Evolutionary conservation across 495 filamentous ascomycete genomes (phyloP).

Genomic region (Penicillium dipodomyicola): DNA sequence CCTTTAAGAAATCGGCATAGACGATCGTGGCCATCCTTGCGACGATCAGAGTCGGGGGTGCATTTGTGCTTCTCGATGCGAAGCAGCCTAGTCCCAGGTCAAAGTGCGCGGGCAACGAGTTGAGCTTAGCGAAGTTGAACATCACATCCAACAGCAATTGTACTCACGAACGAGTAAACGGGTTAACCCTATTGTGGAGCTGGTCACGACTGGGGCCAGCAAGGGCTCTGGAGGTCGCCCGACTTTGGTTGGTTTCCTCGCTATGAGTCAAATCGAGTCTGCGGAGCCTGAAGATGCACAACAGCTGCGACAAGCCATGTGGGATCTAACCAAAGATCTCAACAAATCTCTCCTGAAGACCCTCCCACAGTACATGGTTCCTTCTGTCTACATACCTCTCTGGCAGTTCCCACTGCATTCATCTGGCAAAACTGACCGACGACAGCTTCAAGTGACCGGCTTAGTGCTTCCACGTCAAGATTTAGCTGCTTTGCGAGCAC

Average conservation of each 20-base stretch:
- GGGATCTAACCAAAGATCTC: too few species aligned
- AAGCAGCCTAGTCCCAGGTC: slow-evolving; percentile 46
- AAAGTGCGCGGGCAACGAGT: slow-evolving; percentile 46
- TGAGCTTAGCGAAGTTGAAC: slow-evolving; percentile 43
- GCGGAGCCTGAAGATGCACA: too few species aligned
- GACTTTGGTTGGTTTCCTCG: too few species aligned
- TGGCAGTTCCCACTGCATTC: slow-evolving; percentile 45
- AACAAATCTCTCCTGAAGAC: too few species aligned
- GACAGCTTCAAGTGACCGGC: slow-evolving; percentile 21
- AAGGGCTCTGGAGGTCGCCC: too few species aligned
- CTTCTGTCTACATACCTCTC: slow-evolving; percentile 50
- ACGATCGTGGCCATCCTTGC: slow-evolving; percentile 39
- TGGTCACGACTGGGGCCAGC: too few species aligned
- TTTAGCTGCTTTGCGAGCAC: slow-evolving; percentile 13
- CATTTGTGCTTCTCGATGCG: slow-evolving; percentile 47
- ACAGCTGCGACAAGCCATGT: too few species aligned
- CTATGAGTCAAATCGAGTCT: too few species aligned
- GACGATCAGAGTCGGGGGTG: slow-evolving; percentile 39
- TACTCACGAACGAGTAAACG: too few species aligned
- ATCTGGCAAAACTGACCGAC: slow-evolving; percentile 53
- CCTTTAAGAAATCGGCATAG: slow-evolving; percentile 50
- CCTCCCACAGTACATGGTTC: slow-evolving; percentile 52
- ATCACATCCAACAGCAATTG: slow-evolving; percentile 12
- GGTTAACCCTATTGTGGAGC: too few species aligned
- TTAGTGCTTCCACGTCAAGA: slow-evolving; percentile 28